Percentiles rank a stretch among this genome's conserved stretches.
These are phyloP conservation scores for Picea abies DNA, from an alignment of 83 land plant genomes.

Conservation along the genomic window DNA sequence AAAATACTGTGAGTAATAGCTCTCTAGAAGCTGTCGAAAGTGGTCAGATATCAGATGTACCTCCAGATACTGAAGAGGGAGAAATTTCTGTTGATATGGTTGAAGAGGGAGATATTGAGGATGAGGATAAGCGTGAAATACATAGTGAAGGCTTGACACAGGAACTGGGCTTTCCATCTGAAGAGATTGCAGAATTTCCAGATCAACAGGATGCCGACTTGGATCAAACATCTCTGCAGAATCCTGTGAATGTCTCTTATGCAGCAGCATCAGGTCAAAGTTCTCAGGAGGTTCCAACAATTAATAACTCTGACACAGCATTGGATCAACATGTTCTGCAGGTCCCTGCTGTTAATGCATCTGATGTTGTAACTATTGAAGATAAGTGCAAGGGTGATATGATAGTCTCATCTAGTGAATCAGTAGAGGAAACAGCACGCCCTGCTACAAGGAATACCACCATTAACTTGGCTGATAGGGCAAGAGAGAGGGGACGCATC, in stretches of 20 bases:
- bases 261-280: conserved; percentile 3
- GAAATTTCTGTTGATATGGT: neutral
- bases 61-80: conserved; percentile 3
- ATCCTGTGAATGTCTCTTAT: neutral
- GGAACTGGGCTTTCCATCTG: neutral
- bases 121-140: conserved; percentile 9
- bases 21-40: neutral
- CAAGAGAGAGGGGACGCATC: conserved; percentile 1
- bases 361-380: conserved; percentile 4
- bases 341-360: neutral
- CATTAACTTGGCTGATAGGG: conserved; percentile 12
- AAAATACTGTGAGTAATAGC: neutral
- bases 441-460: conserved; percentile 1
- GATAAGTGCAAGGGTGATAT: conserved; percentile 4
- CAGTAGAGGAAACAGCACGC: neutral
- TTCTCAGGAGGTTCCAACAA: neutral
- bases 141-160: neutral
- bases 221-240: neutral
- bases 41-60: neutral
- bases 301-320: neutral
- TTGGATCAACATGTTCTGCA: neutral
- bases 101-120: conserved; percentile 6
- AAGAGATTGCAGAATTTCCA: neutral
- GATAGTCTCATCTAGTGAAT: neutral
- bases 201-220: neutral